A percentile compares a stretch with the other conserved stretches of the same genome.
phyloP scores from a whole-genome alignment of 305 asterid genomes.

The Fraxinus ornus region DNA sequence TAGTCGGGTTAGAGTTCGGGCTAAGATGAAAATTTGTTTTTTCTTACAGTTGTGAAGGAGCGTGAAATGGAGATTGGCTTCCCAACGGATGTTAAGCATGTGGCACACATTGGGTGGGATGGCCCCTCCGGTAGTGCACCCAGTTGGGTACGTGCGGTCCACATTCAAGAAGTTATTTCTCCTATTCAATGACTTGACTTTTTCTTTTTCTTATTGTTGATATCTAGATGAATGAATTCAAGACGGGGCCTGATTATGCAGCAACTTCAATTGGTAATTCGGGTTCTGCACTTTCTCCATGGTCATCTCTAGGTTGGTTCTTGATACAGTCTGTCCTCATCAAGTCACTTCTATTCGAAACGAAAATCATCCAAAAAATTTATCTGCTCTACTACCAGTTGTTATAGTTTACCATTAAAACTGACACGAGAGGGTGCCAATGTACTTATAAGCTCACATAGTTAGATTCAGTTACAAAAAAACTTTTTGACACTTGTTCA shows the following conservation, averaged over 20 bases:
- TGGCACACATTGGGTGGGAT: conserved; percentile 74
- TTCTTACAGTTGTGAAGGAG: conserved; percentile 47
- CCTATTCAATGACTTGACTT: not conserved
- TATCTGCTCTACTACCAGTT: not conserved
- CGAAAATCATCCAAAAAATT: not conserved
- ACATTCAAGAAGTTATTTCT: not conserved
- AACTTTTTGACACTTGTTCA: conserved; percentile 17
- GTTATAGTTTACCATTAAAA: no score
- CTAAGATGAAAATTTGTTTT: not conserved
- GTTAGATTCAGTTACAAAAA: not conserved
- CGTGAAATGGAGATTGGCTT: conserved; percentile 63
- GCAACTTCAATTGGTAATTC: conserved; percentile 45
- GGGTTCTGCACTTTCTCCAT: conserved; percentile 56
- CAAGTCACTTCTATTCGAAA: not conserved
- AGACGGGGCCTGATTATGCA: conserved; percentile 56
- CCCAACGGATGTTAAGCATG: conserved; percentile 76
- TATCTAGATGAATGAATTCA: conserved; percentile 42
- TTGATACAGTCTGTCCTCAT: not conserved
- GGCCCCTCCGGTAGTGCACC: conserved; percentile 58
- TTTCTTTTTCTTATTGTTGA: not conserved
- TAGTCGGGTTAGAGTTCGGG: not conserved
- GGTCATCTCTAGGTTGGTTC: conserved; percentile 63
- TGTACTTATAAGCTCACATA: not conserved
- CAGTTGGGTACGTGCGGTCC: conserved; percentile 46
- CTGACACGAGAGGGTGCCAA: not conserved